Base-by-base conservation (phyloP, 805 yeast species). In the Ogataea paradorogensis region DNA sequence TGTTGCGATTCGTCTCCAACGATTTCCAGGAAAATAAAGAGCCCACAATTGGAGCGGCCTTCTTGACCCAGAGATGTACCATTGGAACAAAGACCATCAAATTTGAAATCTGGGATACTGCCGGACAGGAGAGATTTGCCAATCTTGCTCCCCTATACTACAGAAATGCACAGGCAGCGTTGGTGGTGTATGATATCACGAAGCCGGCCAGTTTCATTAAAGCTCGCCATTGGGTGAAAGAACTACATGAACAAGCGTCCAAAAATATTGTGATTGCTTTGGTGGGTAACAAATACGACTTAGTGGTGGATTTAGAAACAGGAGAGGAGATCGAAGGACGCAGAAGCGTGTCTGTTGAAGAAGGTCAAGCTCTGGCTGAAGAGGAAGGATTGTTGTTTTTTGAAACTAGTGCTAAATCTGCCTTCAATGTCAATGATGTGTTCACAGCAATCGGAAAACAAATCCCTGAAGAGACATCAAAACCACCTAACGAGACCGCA, bases 151-250 rank as follows among this genome's bases (percentile, higher is more conserved):
- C 98, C 21, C 84, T 91, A 93, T 91, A 91, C 66, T 91, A 91
- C 68, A 77, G 99, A 61, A 91, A 93, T 58, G 97, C 99, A 11
- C 96, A 90, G 61, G 95, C 96, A 20, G 98, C 98, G 0, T 69
- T 91, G 46, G 96, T 93, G 10, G 99, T 91, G 8, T 91, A 91
- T 61, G 99, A 91, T 57, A 78, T 91, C 51, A 90, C 98, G 27
- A 89, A 89, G 58, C 96, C 96, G 3, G 93, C 95, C 10, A 84
- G 95, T 16, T 91, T 91, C 55, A 82, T 89, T 54, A 89, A 91
- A 64, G 98, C 98, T 7, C 84, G 97, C 55, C 97, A 91, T 66
- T 91, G 99, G 99, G 96, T 91, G 40, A 85, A 85, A 58, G 98
- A 91, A 62, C 74, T 91, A 51, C 95, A 88, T 58, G 95, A 90